Evolutionary conservation across 306 rosid species (phyloP), one percentile per base, ranked within the genome.

Genomic region (Vigna angularis): DNA sequence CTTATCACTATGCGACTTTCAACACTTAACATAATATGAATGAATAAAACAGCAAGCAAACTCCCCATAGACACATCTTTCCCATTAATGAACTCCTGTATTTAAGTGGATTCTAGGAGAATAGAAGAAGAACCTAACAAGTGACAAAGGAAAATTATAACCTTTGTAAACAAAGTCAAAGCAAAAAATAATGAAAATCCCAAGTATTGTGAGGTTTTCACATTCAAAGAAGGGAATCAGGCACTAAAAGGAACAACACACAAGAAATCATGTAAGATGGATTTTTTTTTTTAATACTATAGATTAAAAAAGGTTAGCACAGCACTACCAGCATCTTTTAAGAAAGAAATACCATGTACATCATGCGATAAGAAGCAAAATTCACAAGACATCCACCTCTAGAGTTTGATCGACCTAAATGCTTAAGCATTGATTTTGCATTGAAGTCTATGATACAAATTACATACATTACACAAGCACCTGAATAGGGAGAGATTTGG

Each of bases 401-500:
- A 18, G 50, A 50, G 51, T 71, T 78, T 77, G 49, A 62, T 52
- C 74, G 32, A 59, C 42, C 67, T 59, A 52, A 45, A 49, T 65
- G 50, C 59, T 16, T 47, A 79, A 79, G 71, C 26, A 66, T 66
- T 71, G 72, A 45, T 71, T 82, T 75, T 48, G 66, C 65, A 68
- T 62, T 63, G 56, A 66, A 72, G 76, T 51, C 26, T 24, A 75
- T 38, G 66, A 76, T 12, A 51, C 30, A 56, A 62, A 65, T 50
- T 42, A 20, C 38, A n/a, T 24, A 42, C 44, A 53, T 49, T 52
- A 42, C 73, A 13, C 52, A 74, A 51, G 70, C 62, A 92, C 97
- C 97, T 94, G 97, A 79, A 94, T 85, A 32, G 95, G 98, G 77
- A 95, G 98, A 82, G 98, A 95, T 81, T 92, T 91, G 58, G 95